These are phyloP conservation scores for Phycomyces nitens DNA, from an alignment of 192 early-diverging fungal species.

Conservation along the genomic window DNA sequence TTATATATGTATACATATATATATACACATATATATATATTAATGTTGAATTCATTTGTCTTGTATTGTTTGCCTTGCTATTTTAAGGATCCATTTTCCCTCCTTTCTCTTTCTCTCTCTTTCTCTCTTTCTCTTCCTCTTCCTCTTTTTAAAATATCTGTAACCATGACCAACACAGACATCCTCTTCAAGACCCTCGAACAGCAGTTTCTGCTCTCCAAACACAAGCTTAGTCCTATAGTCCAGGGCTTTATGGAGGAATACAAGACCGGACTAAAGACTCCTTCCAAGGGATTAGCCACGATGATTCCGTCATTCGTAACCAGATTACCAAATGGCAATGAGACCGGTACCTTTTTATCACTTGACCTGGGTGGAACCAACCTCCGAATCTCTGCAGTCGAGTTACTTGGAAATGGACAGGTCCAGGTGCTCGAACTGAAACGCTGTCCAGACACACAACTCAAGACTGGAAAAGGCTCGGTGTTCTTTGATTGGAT, in stretches of 20 bases:
- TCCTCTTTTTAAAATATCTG: slow-evolving; percentile 8
- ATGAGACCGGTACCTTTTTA: slow-evolving; percentile 82
- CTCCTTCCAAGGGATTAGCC: slow-evolving; percentile 43
- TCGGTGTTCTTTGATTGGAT: slow-evolving; percentile 80
- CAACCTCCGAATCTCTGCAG: slow-evolving; percentile 86
- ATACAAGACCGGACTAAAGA: slow-evolving; percentile 33
- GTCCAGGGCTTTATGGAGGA: slow-evolving; percentile 36
- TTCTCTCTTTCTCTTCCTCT: neutral
- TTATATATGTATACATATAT: too few relatives aligned
- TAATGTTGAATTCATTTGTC: too few relatives aligned
- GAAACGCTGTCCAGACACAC: slow-evolving; percentile 69
- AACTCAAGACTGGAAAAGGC: slow-evolving; percentile 75
- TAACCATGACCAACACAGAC: slow-evolving; percentile 13
- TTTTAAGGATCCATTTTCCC: neutral
- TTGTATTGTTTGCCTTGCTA: too few relatives aligned
- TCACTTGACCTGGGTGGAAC: slow-evolving; percentile 95
- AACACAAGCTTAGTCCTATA: slow-evolving; percentile 25
- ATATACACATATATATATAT: too few relatives aligned
- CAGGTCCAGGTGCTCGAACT: slow-evolving; percentile 61
- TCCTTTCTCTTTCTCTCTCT: neutral
- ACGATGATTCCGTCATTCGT: slow-evolving; percentile 95
- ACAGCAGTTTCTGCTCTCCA: slow-evolving; percentile 22
- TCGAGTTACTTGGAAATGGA: slow-evolving; percentile 77
- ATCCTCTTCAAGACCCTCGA: slow-evolving; percentile 24
- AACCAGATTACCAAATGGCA: slow-evolving; percentile 71